Evolutionary conservation across 2,329 filamentous ascomycete genomes (phyloP), one percentile per base, ranked within the genome.

Genomic region (Hypoxylon sp.): DNA sequence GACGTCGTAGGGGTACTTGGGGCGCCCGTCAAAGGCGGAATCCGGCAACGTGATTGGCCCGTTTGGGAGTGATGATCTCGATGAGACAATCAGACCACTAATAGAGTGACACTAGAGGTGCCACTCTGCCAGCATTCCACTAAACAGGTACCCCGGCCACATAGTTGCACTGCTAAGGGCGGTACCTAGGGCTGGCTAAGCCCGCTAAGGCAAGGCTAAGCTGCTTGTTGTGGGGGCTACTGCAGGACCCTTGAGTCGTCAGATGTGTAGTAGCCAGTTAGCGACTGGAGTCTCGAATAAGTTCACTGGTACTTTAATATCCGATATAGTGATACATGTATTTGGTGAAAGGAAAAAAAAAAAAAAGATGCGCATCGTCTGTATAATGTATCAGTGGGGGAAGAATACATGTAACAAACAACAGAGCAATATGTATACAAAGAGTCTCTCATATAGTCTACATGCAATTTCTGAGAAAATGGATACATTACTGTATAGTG

Each of bases 1-100:
- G 73, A 74, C 72, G 73, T 75, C 69, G 73, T 72, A 73, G 70
- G 61, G 65, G 64, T 70, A 73, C 68, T 67, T 55, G 35, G 58
- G 61, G 31, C 10, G 42, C 35, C 37, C 44, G 48, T 67, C 55
- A 64, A 68, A 69, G 57, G 47, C 39, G 51, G 24, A 29, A 64
- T 56, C 50, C 17, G 15, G 35, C n/a, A 15, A 35, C 58, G 6
- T 72, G 65, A 70, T 72, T 72, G 68, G 65, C 29, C 35, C 10
- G 32, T 42, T 21, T 2, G 31, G 39, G 32, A 57, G 37, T 69
- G 56, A 63, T 65, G 66, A 72, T 71, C 70, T 72, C 66, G 70
- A 72, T 69, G 68, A 68, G 70, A 70, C 64, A 67, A 69, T 63
- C 27, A 60, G 56, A 27, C 67, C 55, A 64, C 61, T 65, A 58